These are phyloP conservation scores for Candida odintsovae DNA, from an alignment of 805 yeast species.

Conservation along the genomic window DNA sequence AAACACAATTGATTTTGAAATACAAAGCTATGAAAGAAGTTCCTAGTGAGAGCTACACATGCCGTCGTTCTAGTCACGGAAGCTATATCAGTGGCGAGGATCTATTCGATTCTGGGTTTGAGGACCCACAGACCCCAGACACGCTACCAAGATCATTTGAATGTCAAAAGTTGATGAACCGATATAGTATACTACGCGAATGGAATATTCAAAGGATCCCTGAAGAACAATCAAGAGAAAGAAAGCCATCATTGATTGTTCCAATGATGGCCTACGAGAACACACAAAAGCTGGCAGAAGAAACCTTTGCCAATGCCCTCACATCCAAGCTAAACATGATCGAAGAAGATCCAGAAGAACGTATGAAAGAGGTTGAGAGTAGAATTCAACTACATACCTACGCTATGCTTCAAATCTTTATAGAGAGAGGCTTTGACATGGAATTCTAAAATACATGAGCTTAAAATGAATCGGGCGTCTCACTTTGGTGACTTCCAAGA, in stretches of 20 bases:
- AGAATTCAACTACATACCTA: constrained; percentile 12
- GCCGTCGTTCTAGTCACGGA: not conserved
- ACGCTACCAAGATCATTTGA: not conserved
- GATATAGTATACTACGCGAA: not conserved
- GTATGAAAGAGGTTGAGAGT: constrained; percentile 14
- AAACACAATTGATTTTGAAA: not conserved
- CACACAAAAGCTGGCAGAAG: not conserved
- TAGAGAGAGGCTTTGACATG: constrained; percentile 1
- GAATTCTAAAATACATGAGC: not conserved
- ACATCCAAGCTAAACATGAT: constrained; percentile 3
- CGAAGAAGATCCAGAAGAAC: constrained; percentile 7
- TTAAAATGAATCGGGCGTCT: not conserved
- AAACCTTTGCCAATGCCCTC: not conserved
- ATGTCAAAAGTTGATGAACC: not conserved
- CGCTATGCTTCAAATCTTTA: constrained; percentile 6
- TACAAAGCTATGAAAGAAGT: not conserved
- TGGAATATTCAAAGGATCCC: not conserved
- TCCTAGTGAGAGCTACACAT: not conserved
- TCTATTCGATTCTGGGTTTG: not conserved
- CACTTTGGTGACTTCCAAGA: not conserved
- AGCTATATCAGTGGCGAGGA: not conserved
- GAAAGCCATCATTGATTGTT: not conserved
- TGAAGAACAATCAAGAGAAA: not conserved
- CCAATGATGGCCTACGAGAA: not conserved
- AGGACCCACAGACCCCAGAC: not conserved